A percentile compares a stretch with the other conserved stretches of the same genome.
Conservation (phyloP, 2,329 filamentous ascomycete species). For the Clathrospora elynae region DNA sequence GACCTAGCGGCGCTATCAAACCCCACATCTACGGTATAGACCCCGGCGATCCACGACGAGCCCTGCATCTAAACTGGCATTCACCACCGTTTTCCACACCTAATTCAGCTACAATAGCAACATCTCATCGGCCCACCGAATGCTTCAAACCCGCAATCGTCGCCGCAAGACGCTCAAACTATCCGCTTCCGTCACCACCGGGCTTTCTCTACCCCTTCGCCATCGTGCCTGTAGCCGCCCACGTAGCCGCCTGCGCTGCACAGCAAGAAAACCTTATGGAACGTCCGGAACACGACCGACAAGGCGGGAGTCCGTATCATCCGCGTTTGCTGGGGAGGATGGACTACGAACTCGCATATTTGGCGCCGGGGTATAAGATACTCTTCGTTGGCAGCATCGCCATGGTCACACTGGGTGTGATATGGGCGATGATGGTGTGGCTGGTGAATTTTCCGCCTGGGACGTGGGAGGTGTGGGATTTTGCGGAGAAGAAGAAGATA, state of each 20-base stretch:
- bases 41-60: not conserved
- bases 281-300: not conserved
- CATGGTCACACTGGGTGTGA: conserved; percentile 7
- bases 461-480: conserved; percentile 5
- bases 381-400: conserved; percentile 5
- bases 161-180: conserved; percentile 1
- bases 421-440: conserved; percentile 18
- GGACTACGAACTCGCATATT: conserved; percentile 11
- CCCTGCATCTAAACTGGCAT: not conserved
- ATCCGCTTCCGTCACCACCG: conserved; percentile 13
- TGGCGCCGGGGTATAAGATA: conserved; percentile 11
- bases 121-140: too few species aligned
- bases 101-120: not conserved
- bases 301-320: not conserved
- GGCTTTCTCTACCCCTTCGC: conserved; percentile 13
- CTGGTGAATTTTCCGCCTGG: conserved; percentile 26
- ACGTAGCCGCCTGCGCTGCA: not conserved
- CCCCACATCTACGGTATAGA: conserved; percentile 1
- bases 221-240: conserved; percentile 10
- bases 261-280: not conserved
- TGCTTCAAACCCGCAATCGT: not conserved
- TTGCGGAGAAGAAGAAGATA: too few species aligned
- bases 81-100: not conserved
- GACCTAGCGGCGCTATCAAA: too few species aligned
- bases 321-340: not conserved